A percentile compares a stretch with the other conserved stretches of the same genome.
phyloP scores from a whole-genome alignment of 805 yeast genomes.

The Saccharomycopsis capsularis region DNA sequence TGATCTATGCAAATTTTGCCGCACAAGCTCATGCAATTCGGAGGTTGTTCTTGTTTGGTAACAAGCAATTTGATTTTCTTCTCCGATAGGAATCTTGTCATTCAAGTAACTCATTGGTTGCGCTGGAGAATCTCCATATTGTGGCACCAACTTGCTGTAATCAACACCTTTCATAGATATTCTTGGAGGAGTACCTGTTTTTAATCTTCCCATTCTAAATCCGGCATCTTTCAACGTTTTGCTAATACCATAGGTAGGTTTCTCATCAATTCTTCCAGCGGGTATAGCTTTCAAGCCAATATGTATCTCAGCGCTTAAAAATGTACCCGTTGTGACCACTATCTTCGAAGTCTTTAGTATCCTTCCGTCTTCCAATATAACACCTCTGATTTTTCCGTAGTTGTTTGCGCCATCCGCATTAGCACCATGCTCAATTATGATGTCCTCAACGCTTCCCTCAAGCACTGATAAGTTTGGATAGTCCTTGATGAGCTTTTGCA shows the following conservation, averaged over 20 bases:
- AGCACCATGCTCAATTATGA: constrained; percentile 60
- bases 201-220: constrained; percentile 78
- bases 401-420: constrained; percentile 26
- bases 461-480: constrained; percentile 53
- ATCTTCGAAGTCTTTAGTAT: constrained; percentile 57
- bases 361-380: constrained; percentile 61
- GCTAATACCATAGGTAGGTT: constrained; percentile 84
- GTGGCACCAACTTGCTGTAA: constrained; percentile 54
- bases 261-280: constrained; percentile 91
- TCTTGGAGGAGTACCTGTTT: constrained; percentile 97
- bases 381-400: constrained; percentile 55
- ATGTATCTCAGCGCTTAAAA: constrained; percentile 90
- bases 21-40: constrained; percentile 61
- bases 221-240: constrained; percentile 70
- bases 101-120: constrained; percentile 86
- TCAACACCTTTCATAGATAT: constrained; percentile 66
- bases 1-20: constrained; percentile 68
- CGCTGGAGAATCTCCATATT: constrained; percentile 78
- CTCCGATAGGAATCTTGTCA: constrained; percentile 51
- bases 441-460: constrained; percentile 79
- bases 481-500: constrained; percentile 59
- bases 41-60: constrained; percentile 75
- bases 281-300: constrained; percentile 76
- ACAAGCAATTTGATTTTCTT: constrained; percentile 56
- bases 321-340: constrained; percentile 93